Conservation (phyloP, 225 moss, liverwort and hornwort genomes). For the Lunularia cruciata region DNA sequence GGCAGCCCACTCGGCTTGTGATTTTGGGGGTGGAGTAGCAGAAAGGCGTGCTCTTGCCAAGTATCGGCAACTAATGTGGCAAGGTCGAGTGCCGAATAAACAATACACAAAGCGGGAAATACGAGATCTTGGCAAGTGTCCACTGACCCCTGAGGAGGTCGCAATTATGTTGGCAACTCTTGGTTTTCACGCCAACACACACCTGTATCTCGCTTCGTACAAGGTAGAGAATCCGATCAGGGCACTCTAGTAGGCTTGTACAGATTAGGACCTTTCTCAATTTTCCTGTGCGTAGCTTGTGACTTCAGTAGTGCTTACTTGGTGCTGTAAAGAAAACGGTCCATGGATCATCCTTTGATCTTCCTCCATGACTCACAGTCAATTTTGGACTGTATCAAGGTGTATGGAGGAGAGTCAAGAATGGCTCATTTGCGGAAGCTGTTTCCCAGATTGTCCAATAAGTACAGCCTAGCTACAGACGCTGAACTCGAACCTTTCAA, state of each 20-base stretch:
- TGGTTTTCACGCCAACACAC: conserved; percentile 64
- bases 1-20: conserved; percentile 97
- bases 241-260: not conserved
- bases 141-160: conserved; percentile 96
- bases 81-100: conserved; percentile 77
- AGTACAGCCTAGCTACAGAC: conserved; percentile 65
- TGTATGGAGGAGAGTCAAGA: conserved; percentile 87
- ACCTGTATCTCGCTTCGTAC: conserved; percentile 79
- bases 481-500: conserved; percentile 76
- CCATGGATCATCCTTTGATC: too few species aligned
- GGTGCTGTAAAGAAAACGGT: too few species aligned
- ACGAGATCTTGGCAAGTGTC: conserved; percentile 79
- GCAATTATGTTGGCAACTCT: conserved; percentile 77
- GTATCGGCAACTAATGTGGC: conserved; percentile 81
- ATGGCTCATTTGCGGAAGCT: conserved; percentile 67
- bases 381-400: conserved; percentile 50
- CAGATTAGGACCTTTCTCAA: not conserved
- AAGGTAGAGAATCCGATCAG: conserved; percentile 37
- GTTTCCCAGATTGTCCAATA: conserved; percentile 73
- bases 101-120: conserved; percentile 51
- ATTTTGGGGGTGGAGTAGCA: conserved; percentile 94
- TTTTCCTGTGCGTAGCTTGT: too few species aligned
- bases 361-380: too few species aligned
- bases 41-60: conserved; percentile 78
- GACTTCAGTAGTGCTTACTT: too few species aligned